phyloP scores from a whole-genome alignment of 345 rosid genomes.

The Psidium guajava region DNA sequence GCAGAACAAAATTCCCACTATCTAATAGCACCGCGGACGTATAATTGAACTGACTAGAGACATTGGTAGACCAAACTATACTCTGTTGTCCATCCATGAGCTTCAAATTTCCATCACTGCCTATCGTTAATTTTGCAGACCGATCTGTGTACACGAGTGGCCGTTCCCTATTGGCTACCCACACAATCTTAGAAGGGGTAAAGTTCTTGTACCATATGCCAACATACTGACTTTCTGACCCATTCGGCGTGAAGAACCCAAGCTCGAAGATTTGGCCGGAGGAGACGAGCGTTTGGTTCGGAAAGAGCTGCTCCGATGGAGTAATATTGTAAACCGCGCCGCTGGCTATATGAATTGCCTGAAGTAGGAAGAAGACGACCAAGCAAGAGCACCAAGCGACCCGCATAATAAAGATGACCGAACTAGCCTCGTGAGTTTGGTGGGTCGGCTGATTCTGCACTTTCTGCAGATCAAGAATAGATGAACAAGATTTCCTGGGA shows the following conservation, averaged over 20 bases:
- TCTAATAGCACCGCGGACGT: constrained; percentile 12
- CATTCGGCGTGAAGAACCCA: not conserved
- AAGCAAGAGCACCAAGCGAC: not conserved
- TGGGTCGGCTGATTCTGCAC: not conserved
- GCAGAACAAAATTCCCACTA: constrained; percentile 21
- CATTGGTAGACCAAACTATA: constrained; percentile 10
- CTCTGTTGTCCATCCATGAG: constrained; percentile 1
- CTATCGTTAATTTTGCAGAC: constrained; percentile 6
- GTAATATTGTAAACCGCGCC: not conserved
- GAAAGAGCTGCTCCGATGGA: not conserved
- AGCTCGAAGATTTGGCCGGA: not conserved
- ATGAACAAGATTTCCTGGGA: not conserved
- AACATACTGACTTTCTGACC: not conserved
- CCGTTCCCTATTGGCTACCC: not conserved
- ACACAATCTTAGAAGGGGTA: not conserved
- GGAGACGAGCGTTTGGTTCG: not conserved
- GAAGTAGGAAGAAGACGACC: not conserved
- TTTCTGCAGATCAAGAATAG: not conserved
- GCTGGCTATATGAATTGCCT: not conserved
- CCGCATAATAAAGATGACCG: not conserved
- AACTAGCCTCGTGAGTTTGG: not conserved
- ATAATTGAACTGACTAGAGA: not conserved
- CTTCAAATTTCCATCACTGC: constrained; percentile 6
- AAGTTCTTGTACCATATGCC: not conserved
- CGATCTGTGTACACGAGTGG: constrained; percentile 3